Evolutionary conservation across 2,329 filamentous ascomycete genomes (phyloP).

Genomic region (Lachnellula suecica): DNA sequence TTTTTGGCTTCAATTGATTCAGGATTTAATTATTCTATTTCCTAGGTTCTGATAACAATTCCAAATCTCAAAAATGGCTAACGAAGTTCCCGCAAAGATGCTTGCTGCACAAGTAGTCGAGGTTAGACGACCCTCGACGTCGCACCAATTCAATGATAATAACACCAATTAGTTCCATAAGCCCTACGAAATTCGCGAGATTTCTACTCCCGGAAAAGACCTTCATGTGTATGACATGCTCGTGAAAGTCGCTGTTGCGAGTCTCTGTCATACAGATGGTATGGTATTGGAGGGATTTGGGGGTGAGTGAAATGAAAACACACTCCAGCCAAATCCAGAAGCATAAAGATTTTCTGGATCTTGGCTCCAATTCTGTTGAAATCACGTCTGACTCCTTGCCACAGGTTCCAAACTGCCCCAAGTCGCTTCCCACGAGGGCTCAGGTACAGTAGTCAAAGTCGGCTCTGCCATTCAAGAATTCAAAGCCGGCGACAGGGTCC

Average conservation of each 20-base stretch:
- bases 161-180: slow-evolving; percentile 43
- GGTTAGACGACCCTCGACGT: slow-evolving; percentile 23
- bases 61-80: slow-evolving; percentile 10
- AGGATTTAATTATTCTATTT: background rate
- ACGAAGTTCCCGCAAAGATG: slow-evolving; percentile 43
- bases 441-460: slow-evolving; percentile 32
- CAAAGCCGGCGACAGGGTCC: slow-evolving; percentile 41
- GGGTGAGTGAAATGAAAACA: no score
- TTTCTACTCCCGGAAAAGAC: slow-evolving; percentile 44
- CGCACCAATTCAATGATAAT: background rate
- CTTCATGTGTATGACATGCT: slow-evolving; percentile 53
- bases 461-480: slow-evolving; percentile 32
- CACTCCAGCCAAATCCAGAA: no score
- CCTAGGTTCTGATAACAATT: background rate
- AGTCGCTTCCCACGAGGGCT: slow-evolving; percentile 44
- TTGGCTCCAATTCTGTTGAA: no score
- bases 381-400: no score
- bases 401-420: slow-evolving; percentile 49
- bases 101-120: slow-evolving; percentile 47
- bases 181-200: slow-evolving; percentile 51
- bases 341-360: no score
- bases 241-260: slow-evolving; percentile 56
- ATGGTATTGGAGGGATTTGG: slow-evolving; percentile 56
- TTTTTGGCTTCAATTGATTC: no score
- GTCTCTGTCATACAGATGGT: slow-evolving; percentile 63